Conservation (phyloP, 306 rosid species). For the Gleditsia sinensis region DNA sequence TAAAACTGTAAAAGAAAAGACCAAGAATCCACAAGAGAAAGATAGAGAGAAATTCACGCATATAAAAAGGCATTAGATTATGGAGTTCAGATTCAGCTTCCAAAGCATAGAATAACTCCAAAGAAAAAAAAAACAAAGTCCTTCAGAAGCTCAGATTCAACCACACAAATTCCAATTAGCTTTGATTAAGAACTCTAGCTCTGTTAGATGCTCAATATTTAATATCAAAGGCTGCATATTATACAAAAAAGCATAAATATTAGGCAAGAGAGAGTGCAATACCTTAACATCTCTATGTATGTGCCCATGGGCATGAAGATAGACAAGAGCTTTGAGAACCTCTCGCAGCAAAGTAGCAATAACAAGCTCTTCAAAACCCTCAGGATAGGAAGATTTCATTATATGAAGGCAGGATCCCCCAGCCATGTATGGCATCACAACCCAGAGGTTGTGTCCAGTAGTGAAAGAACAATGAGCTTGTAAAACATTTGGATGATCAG, state of each 20-base stretch:
- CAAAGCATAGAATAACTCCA: constrained; percentile 13
- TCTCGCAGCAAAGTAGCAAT: constrained; percentile 86
- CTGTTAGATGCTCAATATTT: constrained; percentile 6
- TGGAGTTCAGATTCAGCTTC: constrained; percentile 18
- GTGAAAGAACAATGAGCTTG: constrained; percentile 93
- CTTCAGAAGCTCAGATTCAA: constrained; percentile 5
- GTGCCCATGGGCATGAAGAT: constrained; percentile 90
- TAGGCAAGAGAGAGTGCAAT: constrained; percentile 26
- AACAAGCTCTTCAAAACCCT: constrained; percentile 95
- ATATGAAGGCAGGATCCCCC: constrained; percentile 97
- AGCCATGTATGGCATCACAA: constrained; percentile 97
- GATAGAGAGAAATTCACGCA: constrained; percentile 14
- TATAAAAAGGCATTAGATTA: background rate
- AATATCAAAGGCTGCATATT: constrained; percentile 23
- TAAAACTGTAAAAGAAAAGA: constrained; percentile 26
- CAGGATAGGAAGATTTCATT: constrained; percentile 78
- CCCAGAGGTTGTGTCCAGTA: constrained; percentile 86
- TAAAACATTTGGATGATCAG: constrained; percentile 77
- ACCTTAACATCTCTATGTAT: constrained; percentile 99
- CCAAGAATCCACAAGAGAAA: constrained; percentile 17
- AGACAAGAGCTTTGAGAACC: constrained; percentile 88
- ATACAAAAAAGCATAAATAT: background rate
- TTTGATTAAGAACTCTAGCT: constrained; percentile 24
- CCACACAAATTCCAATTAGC: constrained; percentile 5
- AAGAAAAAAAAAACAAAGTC: constrained; percentile 28